These are phyloP conservation scores for Talaromyces thailandensis DNA, from an alignment of 495 filamentous ascomycete species.

Conservation along the genomic window DNA sequence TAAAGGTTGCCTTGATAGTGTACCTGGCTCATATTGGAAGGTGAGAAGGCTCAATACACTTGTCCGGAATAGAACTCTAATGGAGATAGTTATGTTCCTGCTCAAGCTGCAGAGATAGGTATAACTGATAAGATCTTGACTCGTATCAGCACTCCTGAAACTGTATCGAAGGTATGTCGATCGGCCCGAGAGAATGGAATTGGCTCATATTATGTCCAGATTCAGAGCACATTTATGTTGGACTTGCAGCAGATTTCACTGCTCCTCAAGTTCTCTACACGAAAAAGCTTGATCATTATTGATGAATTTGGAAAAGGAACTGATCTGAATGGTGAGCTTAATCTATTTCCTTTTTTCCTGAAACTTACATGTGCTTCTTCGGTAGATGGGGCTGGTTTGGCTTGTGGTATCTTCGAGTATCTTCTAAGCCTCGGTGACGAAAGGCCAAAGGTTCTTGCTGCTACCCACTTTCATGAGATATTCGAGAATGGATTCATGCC, in stretches of 20 bases:
- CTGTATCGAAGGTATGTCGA: slow-evolving; percentile 53
- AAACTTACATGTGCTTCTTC: not conserved
- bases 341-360: not conserved
- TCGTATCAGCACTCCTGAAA: slow-evolving; percentile 78
- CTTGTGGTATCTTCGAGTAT: slow-evolving; percentile 71
- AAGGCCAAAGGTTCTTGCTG: slow-evolving; percentile 74
- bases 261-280: slow-evolving; percentile 67
- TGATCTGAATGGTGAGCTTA: slow-evolving; percentile 45
- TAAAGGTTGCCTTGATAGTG: slow-evolving; percentile 70
- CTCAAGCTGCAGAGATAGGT: slow-evolving; percentile 68
- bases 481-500: slow-evolving; percentile 66
- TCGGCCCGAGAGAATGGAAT: not conserved
- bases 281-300: slow-evolving; percentile 69
- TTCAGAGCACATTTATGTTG: slow-evolving; percentile 88
- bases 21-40: slow-evolving; percentile 89
- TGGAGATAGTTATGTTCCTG: slow-evolving; percentile 72
- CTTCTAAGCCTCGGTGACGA: slow-evolving; percentile 51
- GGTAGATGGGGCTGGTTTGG: slow-evolving; percentile 76
- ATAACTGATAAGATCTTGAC: slow-evolving; percentile 91
- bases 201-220: slow-evolving; percentile 21
- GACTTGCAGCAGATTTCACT: slow-evolving; percentile 85
- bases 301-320: slow-evolving; percentile 98
- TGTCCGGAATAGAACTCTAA: not conserved
- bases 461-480: slow-evolving; percentile 94
- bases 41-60: slow-evolving; percentile 14